These are phyloP conservation scores for Geopyxis carbonaria DNA, from an alignment of 495 filamentous ascomycete species.

Conservation along the genomic window DNA sequence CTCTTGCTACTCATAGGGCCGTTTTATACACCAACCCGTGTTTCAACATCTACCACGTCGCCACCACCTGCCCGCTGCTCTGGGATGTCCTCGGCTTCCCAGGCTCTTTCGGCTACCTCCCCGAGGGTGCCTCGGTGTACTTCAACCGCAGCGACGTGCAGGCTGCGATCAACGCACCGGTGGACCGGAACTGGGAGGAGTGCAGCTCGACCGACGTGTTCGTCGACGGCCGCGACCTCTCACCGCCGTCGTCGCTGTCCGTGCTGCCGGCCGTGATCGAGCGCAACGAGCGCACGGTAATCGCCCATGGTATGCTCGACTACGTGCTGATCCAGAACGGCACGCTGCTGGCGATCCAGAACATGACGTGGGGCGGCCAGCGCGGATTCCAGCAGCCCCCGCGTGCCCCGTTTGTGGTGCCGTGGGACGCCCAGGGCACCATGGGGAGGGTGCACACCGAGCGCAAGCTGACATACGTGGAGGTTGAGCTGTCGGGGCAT, in stretches of 20 bases:
- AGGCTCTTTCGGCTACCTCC: conserved; percentile 34
- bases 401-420: conserved; percentile 44
- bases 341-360: conserved; percentile 55
- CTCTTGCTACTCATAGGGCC: conserved; percentile 29
- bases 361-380: conserved; percentile 65
- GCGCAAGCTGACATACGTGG: conserved; percentile 44
- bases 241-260: conserved; percentile 31
- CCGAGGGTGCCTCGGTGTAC: conserved; percentile 43
- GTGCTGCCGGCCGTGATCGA: conserved; percentile 59
- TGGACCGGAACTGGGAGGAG: conserved; percentile 37
- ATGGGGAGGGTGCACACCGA: conserved; percentile 45
- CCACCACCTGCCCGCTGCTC: conserved; percentile 53
- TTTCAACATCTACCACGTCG: conserved; percentile 63
- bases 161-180: conserved; percentile 51
- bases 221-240: conserved; percentile 31
- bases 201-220: conserved; percentile 42
- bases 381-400: conserved; percentile 50
- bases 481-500: conserved; percentile 42
- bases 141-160: conserved; percentile 68
- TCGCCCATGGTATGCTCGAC: conserved; percentile 46
- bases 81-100: conserved; percentile 64
- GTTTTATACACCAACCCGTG: conserved; percentile 51
- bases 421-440: conserved; percentile 35
- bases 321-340: conserved; percentile 46
- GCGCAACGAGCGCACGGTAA: conserved; percentile 47